Evolutionary conservation across 2,329 filamentous ascomycete genomes (phyloP), one percentile per base, ranked within the genome.

Genomic region (Colletotrichum sp.): DNA sequence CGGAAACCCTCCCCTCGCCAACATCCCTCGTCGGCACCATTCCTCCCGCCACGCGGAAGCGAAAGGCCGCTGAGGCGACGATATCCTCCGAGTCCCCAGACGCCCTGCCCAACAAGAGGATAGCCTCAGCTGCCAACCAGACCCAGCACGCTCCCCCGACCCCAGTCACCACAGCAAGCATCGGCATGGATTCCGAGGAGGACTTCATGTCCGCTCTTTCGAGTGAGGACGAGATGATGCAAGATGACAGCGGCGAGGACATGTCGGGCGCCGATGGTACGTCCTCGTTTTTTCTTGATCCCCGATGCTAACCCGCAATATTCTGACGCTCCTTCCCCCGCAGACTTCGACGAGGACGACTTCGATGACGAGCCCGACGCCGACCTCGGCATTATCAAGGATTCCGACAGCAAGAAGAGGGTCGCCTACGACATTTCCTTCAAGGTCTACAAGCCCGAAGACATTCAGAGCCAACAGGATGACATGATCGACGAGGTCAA

Each of bases 171-270:
- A 86, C 83, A n/a, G 81, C 81, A 27, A 87, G 85, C 66, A 86
- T 86, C 83, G 90, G 87, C 76, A 98, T 98, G 96, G 95, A 98
- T 86, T 98, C 96, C 11, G 96, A 98, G 79, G 95, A 98, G 80
- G 96, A 98, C 74, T 96, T 96, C 83, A 93, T 97, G 90, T 97
- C 94, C 79, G 92, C 92, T 81, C 88, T 93, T 78, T 96, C 94
- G 55, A 98, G 94, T 81, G 93, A 93, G 55, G 92, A 93, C 69
- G 93, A 94, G 76, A 90, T 95, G 74, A 89, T 93, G 83, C 90
- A 93, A 76, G 94, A 95, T 79, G 92, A 94, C 74, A 95, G 94
- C 78, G 95, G 95, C 69, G 94, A 95, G 79, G 92, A 89, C 82
- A 84, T 90, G 75, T 90, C 89, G 2, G 88, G 82, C 8, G 86